Conservation (phyloP, 768 basidiomycete species). For the Collybia nuda region DNA sequence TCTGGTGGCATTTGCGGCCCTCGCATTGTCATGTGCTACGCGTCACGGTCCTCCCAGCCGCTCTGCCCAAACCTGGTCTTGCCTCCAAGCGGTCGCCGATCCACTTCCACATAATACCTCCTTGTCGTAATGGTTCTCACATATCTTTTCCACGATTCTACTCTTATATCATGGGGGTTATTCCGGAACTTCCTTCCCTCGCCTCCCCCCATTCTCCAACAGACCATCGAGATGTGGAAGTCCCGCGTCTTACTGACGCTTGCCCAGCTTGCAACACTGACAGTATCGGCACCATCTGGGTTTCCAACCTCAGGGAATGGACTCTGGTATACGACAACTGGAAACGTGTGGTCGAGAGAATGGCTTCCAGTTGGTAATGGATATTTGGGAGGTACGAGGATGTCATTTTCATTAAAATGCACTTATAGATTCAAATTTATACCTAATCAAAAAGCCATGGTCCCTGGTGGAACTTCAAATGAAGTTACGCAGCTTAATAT, state of each 20-base stretch:
- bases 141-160: constrained; percentile 4
- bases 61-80: not conserved
- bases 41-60: constrained; percentile 12
- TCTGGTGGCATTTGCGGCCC: constrained; percentile 11
- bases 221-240: constrained; percentile 21
- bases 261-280: constrained; percentile 16
- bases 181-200: constrained; percentile 11
- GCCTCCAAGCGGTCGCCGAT: too few relatives aligned
- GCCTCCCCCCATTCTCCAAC: constrained; percentile 5
- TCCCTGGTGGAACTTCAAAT: constrained; percentile 57
- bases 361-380: constrained; percentile 77
- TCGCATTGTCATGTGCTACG: constrained; percentile 17
- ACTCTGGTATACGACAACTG: constrained; percentile 64
- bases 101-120: too few relatives aligned
- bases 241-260: constrained; percentile 21
- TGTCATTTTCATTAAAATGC: too few relatives aligned
- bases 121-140: constrained; percentile 19
- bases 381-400: not conserved
- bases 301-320: constrained; percentile 76
- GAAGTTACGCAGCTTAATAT: constrained; percentile 72
- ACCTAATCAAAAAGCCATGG: constrained; percentile 49
- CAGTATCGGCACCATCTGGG: constrained; percentile 32
- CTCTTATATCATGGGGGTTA: constrained; percentile 15
- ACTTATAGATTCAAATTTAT: not conserved
- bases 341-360: constrained; percentile 54